These are phyloP conservation scores for Castanopsis chinensis DNA, from an alignment of 306 rosid species.

Conservation along the genomic window DNA sequence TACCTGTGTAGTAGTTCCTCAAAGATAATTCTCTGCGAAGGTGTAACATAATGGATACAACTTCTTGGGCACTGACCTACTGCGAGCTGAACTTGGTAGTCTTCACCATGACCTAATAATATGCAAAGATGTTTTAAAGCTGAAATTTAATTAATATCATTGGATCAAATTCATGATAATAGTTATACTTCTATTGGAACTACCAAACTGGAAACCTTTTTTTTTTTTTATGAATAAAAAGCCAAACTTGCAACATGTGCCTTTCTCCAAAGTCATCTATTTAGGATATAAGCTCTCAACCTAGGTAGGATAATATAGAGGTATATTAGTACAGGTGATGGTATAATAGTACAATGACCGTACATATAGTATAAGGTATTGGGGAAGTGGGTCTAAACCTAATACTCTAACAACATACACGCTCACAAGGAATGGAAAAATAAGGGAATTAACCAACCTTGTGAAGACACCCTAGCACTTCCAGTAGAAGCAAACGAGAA, in stretches of 20 bases:
- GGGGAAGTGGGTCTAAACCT: too few species aligned
- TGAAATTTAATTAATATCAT: not conserved
- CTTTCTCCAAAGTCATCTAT: too few species aligned
- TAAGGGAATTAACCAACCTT: slow-evolving; percentile 51
- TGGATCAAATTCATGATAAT: not conserved
- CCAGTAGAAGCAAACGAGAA: slow-evolving; percentile 69
- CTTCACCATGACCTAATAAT: slow-evolving; percentile 60
- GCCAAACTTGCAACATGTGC: not conserved
- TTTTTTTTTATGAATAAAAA: not conserved
- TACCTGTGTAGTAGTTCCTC: slow-evolving; percentile 90
- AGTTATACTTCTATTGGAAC: not conserved
- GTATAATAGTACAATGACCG: too few species aligned
- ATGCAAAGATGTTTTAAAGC: not conserved
- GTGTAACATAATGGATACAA: slow-evolving; percentile 88
- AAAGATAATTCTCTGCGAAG: slow-evolving; percentile 77
- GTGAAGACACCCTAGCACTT: slow-evolving; percentile 74
- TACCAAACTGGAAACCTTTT: too few species aligned
- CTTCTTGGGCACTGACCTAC: slow-evolving; percentile 93
- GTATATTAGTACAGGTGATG: too few species aligned
- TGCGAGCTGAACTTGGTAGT: slow-evolving; percentile 79
- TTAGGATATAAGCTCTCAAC: too few species aligned
- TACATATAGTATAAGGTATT: too few species aligned
- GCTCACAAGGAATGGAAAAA: not conserved
- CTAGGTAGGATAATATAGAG: too few species aligned
- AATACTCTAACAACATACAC: too few species aligned